Percentiles rank a stretch among this genome's conserved stretches.
These are phyloP conservation scores for Neofusicoccum cordaticola DNA, from an alignment of 2,329 filamentous ascomycete species.

Conservation along the genomic window DNA sequence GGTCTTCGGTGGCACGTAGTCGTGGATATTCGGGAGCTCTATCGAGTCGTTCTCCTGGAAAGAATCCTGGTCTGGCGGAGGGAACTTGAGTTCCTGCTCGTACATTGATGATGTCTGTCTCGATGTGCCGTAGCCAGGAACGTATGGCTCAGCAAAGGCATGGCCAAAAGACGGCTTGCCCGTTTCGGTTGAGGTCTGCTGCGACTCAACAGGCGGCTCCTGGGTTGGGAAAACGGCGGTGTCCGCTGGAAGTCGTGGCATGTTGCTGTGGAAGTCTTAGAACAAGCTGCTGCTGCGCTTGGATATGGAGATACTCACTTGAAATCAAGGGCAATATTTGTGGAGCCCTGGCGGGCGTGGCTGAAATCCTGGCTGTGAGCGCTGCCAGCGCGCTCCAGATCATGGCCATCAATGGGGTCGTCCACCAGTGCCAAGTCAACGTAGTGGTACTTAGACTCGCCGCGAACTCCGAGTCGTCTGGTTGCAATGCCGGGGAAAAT, in stretches of 20 bases:
- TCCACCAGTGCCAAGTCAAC: slow-evolving; percentile 53
- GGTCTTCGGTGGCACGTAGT: slow-evolving; percentile 75
- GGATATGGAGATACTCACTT: slow-evolving; percentile 24
- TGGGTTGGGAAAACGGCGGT: slow-evolving; percentile 45
- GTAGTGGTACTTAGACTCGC: slow-evolving; percentile 98
- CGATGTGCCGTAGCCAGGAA: slow-evolving; percentile 39
- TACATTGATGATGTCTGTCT: slow-evolving; percentile 50
- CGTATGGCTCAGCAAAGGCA: slow-evolving; percentile 48
- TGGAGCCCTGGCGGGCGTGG: slow-evolving; percentile 30
- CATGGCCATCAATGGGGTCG: slow-evolving; percentile 30
- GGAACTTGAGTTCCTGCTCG: slow-evolving; percentile 64
- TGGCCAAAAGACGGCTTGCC: slow-evolving; percentile 43
- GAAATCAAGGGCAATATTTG: slow-evolving; percentile 34
- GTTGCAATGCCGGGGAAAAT: slow-evolving; percentile 96
- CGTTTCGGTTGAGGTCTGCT: slow-evolving; percentile 30
- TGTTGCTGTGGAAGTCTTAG: slow-evolving; percentile 29
- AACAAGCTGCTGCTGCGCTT: background rate
- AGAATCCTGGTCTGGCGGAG: slow-evolving; percentile 54
- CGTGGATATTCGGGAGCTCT: slow-evolving; percentile 78
- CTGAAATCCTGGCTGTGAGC: slow-evolving; percentile 15
- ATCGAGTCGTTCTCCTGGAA: slow-evolving; percentile 68
- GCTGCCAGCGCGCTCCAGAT: slow-evolving; percentile 13
- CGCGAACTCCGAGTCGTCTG: slow-evolving; percentile 82
- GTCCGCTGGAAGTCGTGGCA: slow-evolving; percentile 48
- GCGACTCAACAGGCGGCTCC: slow-evolving; percentile 24